Evolutionary conservation across 331 rosid genomes (phyloP), one percentile per base, ranked within the genome.

Genomic region (Rhamnella rubrinervis): DNA sequence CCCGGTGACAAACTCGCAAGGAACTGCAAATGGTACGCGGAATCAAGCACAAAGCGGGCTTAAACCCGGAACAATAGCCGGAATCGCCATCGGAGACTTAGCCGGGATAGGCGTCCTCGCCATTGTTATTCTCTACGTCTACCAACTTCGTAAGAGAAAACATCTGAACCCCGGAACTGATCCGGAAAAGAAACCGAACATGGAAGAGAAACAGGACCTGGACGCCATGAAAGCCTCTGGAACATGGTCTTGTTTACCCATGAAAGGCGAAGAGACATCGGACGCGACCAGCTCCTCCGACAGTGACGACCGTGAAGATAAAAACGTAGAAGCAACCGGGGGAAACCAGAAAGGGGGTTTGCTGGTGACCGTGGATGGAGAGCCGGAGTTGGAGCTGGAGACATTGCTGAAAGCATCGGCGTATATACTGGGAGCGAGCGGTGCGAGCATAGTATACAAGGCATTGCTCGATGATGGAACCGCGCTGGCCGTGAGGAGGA

Each of bases 331-430:
- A 5, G 65, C 15, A 9, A 37, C 28, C 8, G 66, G 35, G 3
- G 63, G 18, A 6, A n/a, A 71, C 66, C 62, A 67, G 10, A 82
- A 75, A 69, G 73, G 65, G 11, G 85, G 96, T 0, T 75, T 82
- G 23, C 85, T 93, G 1, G 88, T 93, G 7, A 85, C 85, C 0
- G 76, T 93, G 2, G 95, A 87, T 39, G 89, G 82, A 3, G 98
- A 87, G 57, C 81, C 91, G 1, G 80, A 73, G 72, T 77, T 93
- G 6, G 97, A 93, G 61, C 65, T 83, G 19, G 98, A 91, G 83
- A 91, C 85, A 4, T 37, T 93, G 79, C 70, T 93, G 1, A 89
- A 89, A 66, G 97, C 97, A 1, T 93, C 98, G 0, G 98, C 98
- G 8, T 93, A 75, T 59, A 69, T 89, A 7, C 68, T 93, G 55